phyloP scores from a whole-genome alignment of 2,329 filamentous ascomycete species.

The Nemania serpens region DNA sequence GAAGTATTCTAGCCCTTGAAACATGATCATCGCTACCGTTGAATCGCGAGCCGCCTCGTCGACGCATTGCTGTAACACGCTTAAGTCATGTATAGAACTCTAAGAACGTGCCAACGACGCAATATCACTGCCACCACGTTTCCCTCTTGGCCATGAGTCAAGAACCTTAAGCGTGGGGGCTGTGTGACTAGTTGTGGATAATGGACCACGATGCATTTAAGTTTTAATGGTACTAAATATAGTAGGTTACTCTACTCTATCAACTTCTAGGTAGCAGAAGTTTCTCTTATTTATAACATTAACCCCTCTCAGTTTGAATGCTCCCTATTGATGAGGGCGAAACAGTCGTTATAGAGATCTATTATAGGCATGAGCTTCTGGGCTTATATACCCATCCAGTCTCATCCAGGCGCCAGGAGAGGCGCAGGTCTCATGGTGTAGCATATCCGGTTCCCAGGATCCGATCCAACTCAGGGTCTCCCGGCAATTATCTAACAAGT shows the following conservation, averaged over 20 bases:
- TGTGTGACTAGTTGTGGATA: too few species aligned
- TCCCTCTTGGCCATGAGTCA: not conserved
- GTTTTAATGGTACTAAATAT: too few species aligned
- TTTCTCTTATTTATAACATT: not conserved
- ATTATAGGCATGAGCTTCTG: not conserved
- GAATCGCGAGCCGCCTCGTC: not conserved
- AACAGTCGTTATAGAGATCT: not conserved
- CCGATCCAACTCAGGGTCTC: not conserved
- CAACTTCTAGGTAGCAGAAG: not conserved
- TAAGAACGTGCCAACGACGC: not conserved
- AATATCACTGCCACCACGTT: not conserved
- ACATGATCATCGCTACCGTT: not conserved
- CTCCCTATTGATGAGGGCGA: not conserved
- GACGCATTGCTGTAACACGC: not conserved
- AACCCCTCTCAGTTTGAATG: not conserved
- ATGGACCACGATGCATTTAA: too few species aligned
- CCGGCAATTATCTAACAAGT: constrained; percentile 17
- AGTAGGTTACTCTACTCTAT: not conserved
- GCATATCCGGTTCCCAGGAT: constrained; percentile 3
- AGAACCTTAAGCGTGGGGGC: not conserved
- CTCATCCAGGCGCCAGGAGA: constrained; percentile 5
- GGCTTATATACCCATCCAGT: not conserved
- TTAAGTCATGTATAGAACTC: not conserved
- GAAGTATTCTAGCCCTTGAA: not conserved
- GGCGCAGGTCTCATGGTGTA: constrained; percentile 25